A percentile compares a stretch with the other conserved stretches of the same genome.
phyloP scores from a whole-genome alignment of 352 stramenopile species.

The Phytophthora hybrid region DNA sequence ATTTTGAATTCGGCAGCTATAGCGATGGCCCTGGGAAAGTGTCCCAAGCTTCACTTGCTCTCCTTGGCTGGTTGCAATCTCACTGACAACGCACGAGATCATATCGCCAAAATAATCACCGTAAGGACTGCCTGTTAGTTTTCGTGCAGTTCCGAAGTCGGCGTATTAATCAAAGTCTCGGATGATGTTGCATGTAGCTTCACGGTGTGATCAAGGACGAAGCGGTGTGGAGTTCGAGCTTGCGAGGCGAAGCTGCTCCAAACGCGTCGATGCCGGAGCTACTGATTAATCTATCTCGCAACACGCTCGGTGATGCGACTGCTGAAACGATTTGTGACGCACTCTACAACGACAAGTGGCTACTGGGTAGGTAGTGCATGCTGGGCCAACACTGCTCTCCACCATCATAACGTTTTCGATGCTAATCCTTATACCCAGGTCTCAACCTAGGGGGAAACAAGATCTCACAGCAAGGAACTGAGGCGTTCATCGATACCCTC shows the following conservation, averaged over 20 bases:
- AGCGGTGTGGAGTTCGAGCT: slow-evolving; percentile 61
- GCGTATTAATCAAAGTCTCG: too few relatives aligned
- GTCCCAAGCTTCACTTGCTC: slow-evolving; percentile 48
- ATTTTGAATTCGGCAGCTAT: slow-evolving; percentile 31
- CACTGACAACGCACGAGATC: slow-evolving; percentile 57
- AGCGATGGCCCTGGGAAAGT: slow-evolving; percentile 52
- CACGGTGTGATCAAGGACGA: slow-evolving; percentile 64
- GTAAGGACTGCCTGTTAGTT: slow-evolving; percentile 21
- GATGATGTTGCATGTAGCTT: slow-evolving; percentile 37
- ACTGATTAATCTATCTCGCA: slow-evolving; percentile 63
- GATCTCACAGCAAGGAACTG: slow-evolving; percentile 42
- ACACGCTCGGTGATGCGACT: slow-evolving; percentile 51
- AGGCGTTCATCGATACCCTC: slow-evolving; percentile 48
- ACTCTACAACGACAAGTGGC: slow-evolving; percentile 78
- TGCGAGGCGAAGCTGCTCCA: slow-evolving; percentile 45
- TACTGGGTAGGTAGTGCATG: slow-evolving; percentile 43
- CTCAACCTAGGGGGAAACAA: slow-evolving; percentile 58
- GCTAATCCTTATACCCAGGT: slow-evolving; percentile 26
- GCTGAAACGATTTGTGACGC: slow-evolving; percentile 51
- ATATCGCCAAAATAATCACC: slow-evolving; percentile 70
- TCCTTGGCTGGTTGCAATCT: slow-evolving; percentile 54
- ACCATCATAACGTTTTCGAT: background rate
- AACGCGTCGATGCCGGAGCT: slow-evolving; percentile 27
- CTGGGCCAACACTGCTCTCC: background rate
- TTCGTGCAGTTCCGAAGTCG: too few relatives aligned